Conservation (phyloP, 176 grass and related monocot genomes). For the Dactylis glomerata region DNA sequence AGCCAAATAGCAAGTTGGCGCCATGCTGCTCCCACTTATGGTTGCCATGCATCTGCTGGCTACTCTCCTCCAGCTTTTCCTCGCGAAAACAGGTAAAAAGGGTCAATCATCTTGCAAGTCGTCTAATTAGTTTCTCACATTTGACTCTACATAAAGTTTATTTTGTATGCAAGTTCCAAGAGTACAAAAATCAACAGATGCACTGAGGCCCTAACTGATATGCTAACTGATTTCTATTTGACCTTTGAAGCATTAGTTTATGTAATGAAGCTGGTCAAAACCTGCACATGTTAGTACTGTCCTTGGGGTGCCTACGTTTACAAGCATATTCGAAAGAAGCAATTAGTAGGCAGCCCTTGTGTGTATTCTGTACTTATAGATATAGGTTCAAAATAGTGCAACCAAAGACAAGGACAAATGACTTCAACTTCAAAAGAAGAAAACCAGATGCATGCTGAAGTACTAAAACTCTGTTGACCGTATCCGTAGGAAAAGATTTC, state of each 20-base stretch:
- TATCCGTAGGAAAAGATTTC: not conserved
- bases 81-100: not conserved
- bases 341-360: too few relatives aligned
- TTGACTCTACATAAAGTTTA: too few relatives aligned
- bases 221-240: not conserved
- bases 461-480: not conserved
- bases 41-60: conserved; percentile 40
- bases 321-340: too few relatives aligned
- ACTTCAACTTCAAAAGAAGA: not conserved
- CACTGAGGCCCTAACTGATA: not conserved
- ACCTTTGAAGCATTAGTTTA: not conserved
- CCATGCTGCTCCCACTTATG: conserved; percentile 78
- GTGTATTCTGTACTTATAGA: too few relatives aligned
- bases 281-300: too few relatives aligned
- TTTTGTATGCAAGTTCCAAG: not conserved
- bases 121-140: not conserved
- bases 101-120: not conserved
- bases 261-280: not conserved
- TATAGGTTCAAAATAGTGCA: not conserved
- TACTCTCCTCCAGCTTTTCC: conserved; percentile 78
- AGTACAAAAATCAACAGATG: not conserved
- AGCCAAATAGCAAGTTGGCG: conserved; percentile 48
- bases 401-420: not conserved
- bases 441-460: not conserved
- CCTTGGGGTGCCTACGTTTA: too few relatives aligned